phyloP scores from a whole-genome alignment of 192 early-diverging fungal genomes.

The Rhizoclosmatium globosum region DNA sequence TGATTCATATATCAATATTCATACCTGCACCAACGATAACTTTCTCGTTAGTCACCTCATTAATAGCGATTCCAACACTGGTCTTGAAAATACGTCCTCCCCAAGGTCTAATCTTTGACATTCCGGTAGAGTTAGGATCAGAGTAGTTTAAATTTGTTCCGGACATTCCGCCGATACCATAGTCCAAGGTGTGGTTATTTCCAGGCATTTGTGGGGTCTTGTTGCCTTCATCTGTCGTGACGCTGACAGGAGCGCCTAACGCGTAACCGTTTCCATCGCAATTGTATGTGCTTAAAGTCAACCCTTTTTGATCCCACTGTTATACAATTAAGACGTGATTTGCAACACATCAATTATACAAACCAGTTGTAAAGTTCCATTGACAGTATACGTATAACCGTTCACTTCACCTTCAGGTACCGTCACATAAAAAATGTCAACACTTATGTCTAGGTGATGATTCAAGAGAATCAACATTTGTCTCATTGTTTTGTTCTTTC shows the following conservation, averaged over 20 bases:
- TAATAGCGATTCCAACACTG: not conserved
- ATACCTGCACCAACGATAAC: not conserved
- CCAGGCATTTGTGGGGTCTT: not conserved
- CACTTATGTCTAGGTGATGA: not conserved
- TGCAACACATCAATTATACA: not conserved
- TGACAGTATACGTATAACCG: not conserved
- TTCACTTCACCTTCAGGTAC: not conserved
- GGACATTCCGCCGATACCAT: not conserved
- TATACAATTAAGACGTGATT: too few relatives aligned
- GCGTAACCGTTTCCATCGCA: not conserved
- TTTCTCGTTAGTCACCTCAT: not conserved
- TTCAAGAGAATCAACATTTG: conserved; percentile 1
- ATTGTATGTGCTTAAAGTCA: not conserved
- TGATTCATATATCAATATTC: too few relatives aligned
- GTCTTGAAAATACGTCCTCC: not conserved
- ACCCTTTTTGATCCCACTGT: not conserved
- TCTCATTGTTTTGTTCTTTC: not conserved
- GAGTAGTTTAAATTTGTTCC: not conserved
- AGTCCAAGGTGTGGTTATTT: not conserved
- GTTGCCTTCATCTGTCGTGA: not conserved
- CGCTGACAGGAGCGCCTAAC: too few relatives aligned
- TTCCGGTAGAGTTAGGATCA: not conserved
- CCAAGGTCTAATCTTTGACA: not conserved
- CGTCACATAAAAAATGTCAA: not conserved
- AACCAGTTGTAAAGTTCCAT: not conserved